Evolutionary conservation across 164 flowering plant species (phyloP).

Genomic region (Cinnamomum micranthum): DNA sequence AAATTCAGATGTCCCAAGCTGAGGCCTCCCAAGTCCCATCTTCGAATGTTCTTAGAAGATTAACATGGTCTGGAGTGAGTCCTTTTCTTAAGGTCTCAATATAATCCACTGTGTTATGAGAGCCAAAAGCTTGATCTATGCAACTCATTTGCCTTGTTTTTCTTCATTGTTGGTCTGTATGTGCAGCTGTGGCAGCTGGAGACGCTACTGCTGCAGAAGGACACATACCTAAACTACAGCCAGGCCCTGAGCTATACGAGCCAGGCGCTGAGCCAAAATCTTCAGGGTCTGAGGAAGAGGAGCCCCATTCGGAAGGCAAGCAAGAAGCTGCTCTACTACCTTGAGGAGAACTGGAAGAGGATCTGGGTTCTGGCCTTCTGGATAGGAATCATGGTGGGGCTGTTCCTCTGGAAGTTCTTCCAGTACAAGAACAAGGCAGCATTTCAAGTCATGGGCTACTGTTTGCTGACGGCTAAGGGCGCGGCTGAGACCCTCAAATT

Average conservation of each 20-base stretch:
- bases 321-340: constrained; percentile 41
- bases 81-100: too few species aligned
- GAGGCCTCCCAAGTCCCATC: too few species aligned
- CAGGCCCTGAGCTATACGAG: constrained; percentile 97
- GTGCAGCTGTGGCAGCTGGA: constrained; percentile 97
- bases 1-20: too few species aligned
- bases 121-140: too few species aligned
- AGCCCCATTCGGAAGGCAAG: constrained; percentile 45
- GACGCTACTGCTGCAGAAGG: constrained; percentile 86
- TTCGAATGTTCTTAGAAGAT: too few species aligned
- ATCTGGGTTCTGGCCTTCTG: constrained; percentile 83
- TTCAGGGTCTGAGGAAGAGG: constrained; percentile 65
- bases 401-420: constrained; percentile 82
- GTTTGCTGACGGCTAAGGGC: constrained; percentile 88
- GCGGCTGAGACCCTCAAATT: constrained; percentile 93
- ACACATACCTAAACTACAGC: constrained; percentile 95
- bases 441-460: constrained; percentile 85
- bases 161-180: too few species aligned
- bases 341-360: constrained; percentile 90
- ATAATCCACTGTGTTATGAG: too few species aligned
- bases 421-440: constrained; percentile 72
- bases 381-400: constrained; percentile 62
- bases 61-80: too few species aligned
- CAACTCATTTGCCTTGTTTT: too few species aligned
- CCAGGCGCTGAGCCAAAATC: constrained; percentile 95